Conservation (phyloP, 208 protist species). For the Crithidia brevicula region DNA sequence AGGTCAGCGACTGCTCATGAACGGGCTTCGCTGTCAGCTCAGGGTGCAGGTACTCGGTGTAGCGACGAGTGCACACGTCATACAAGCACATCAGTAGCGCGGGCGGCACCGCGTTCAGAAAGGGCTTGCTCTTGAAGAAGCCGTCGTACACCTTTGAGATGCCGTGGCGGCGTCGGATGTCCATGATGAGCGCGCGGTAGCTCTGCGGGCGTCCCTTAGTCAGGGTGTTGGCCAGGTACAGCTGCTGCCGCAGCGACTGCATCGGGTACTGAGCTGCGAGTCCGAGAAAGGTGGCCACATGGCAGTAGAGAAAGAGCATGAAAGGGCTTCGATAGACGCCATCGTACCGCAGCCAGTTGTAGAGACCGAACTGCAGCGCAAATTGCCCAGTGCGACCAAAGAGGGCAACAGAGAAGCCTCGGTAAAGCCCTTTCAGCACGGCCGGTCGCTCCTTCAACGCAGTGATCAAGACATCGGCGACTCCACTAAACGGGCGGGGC, state of each 20-base stretch:
- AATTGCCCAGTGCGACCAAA: conserved; percentile 47
- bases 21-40: conserved; percentile 33
- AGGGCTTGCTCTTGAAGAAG: conserved; percentile 70
- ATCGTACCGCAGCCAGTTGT: conserved; percentile 78
- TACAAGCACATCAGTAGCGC: conserved; percentile 75
- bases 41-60: conserved; percentile 73
- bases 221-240: conserved; percentile 50
- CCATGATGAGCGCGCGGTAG: conserved; percentile 63
- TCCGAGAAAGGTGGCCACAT: conserved; percentile 58
- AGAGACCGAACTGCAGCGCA: conserved; percentile 73
- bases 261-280: conserved; percentile 68
- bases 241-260: conserved; percentile 66
- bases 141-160: conserved; percentile 86
- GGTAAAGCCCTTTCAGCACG: conserved; percentile 64
- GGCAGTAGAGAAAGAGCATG: conserved; percentile 81
- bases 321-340: conserved; percentile 61
- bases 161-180: conserved; percentile 69
- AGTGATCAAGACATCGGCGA: conserved; percentile 63
- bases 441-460: conserved; percentile 58
- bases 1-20: conserved; percentile 57
- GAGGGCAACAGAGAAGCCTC: conserved; percentile 47
- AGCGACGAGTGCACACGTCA: conserved; percentile 59
- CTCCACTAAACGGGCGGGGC: conserved; percentile 50
- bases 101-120: conserved; percentile 68
- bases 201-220: conserved; percentile 35